Conservation (phyloP, 805 yeast species). For the Candida anglica region DNA sequence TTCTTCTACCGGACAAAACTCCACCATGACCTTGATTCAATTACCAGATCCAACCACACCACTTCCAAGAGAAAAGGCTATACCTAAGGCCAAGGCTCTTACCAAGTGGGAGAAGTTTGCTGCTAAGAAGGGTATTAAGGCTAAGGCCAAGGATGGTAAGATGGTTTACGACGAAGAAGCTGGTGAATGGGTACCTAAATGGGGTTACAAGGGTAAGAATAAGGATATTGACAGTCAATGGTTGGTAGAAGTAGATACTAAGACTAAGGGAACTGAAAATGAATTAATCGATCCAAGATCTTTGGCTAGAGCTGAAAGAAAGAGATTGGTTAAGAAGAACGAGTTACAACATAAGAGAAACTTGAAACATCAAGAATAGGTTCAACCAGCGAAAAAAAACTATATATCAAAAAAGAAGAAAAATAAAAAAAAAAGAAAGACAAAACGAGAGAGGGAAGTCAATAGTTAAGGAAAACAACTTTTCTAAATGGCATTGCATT, state of each 20-base stretch:
- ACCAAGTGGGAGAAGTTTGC: constrained; percentile 98
- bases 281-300: constrained; percentile 87
- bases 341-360: constrained; percentile 82
- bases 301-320: constrained; percentile 76
- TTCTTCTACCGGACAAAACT: constrained; percentile 55
- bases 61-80: constrained; percentile 91
- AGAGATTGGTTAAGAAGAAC: constrained; percentile 80
- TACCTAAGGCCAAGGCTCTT: constrained; percentile 88
- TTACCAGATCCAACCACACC: constrained; percentile 80
- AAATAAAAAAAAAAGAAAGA: too few relatives aligned
- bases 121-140: constrained; percentile 86
- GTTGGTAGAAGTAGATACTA: constrained; percentile 91
- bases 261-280: constrained; percentile 45
- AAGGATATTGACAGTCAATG: constrained; percentile 86
- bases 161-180: constrained; percentile 83
- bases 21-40: constrained; percentile 76
- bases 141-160: constrained; percentile 87
- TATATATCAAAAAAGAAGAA: too few relatives aligned
- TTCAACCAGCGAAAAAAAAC: too few relatives aligned
- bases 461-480: too few relatives aligned
- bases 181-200: constrained; percentile 95
- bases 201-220: constrained; percentile 97
- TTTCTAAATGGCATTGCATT: too few relatives aligned
- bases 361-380: constrained; percentile 39
- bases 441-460: too few relatives aligned